Evolutionary conservation across 1,139 yeast species (phyloP), one percentile per base, ranked within the genome.

Genomic region (Blastobotrys arbuscula): DNA sequence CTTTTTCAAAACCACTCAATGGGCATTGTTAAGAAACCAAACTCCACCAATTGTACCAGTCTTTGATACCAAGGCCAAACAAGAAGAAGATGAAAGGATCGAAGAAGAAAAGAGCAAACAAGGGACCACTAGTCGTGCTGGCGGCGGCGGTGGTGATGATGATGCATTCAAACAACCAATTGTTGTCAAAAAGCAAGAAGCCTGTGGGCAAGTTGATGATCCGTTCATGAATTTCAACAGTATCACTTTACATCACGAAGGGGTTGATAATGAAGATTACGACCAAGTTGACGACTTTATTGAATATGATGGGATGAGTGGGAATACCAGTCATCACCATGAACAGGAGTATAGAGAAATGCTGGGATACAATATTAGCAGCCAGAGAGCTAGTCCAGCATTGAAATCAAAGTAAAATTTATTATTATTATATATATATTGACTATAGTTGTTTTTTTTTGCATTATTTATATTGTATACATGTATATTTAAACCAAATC

Each of bases 11-110:
- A 84, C 74, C 59, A 82, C 89, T 0, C 96, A 89, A 63, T 92
- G 98, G 98, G 97, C 98, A 0, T 71, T 92, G 53, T 72, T 92
- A 53, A 76, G 98, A 57, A 87, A 92, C 66, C 94, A 84, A 62
- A 83, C 84, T 51, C 97, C 98, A 1, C 98, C 98, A 12, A 84
- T 92, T 81, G 81, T 92, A 24, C 98, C 98, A 0, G 84, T 84
- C 0, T 75, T 89, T 49, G 82, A 90, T 15, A 81, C 82, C 53
- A 78, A 74, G n/a, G 63, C 69, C 3, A 20, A 78, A 73, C 36
- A 46, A 38, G 42, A 20, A 19, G 31, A 23, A 13, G 31, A 36
- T 8, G 24, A 15, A 15, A 33, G 15, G n/a, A 33, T n/a, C 23
- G 43, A 9, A 16, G 36, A 8, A 15, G 3, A 9, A 4, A 7